Evolutionary conservation across 1,139 yeast species (phyloP), one percentile per base, ranked within the genome.

Genomic region (Scheffersomyces illinoinensis): DNA sequence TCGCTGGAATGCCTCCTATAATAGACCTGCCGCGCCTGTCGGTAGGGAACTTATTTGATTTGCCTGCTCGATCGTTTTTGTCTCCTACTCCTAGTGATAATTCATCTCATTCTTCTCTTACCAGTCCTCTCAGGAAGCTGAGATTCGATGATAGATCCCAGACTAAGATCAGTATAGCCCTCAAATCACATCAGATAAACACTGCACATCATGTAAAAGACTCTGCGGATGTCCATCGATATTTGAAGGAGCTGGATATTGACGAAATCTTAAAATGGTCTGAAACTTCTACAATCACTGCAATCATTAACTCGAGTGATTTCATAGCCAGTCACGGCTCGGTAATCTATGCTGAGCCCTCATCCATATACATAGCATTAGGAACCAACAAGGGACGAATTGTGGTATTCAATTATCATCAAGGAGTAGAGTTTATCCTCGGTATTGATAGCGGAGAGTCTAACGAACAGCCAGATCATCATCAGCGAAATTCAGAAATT

Each of bases 321-420:
- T 78, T 78, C 58, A 39, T 67, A 2, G 53, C 64, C 6, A 57
- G 60, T 2, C 80, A 82, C 64, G 97, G 96, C 0, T 68, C 71
- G 1, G 83, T 88, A 0, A 74, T 81, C 0, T 72, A 75, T 24
- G 66, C 89, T 8, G 75, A 79, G 4, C 79, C 87, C 0, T 81
- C 86, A 1, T 77, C 86, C 3, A 59, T 75, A 8, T 77, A 77
- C 57, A 77, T 91, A 1, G 85, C 85, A 0, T 67, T 91, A 14
- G 96, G 92, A 2, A 90, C 96, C 0, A 67, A 80, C 1, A 78
- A 78, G 54, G 93, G 93, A 1, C 74, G 71, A 53, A 77, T 90
- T 0, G 70, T 89, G 19, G 76, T 88, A 1, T 91, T 89, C 70
- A 89, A 86, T 66, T 89, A 87, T 64, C 82, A 81, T 54, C 96